Base-by-base conservation (phyloP, 2,329 filamentous ascomycete species). In the Alternaria atra region DNA sequence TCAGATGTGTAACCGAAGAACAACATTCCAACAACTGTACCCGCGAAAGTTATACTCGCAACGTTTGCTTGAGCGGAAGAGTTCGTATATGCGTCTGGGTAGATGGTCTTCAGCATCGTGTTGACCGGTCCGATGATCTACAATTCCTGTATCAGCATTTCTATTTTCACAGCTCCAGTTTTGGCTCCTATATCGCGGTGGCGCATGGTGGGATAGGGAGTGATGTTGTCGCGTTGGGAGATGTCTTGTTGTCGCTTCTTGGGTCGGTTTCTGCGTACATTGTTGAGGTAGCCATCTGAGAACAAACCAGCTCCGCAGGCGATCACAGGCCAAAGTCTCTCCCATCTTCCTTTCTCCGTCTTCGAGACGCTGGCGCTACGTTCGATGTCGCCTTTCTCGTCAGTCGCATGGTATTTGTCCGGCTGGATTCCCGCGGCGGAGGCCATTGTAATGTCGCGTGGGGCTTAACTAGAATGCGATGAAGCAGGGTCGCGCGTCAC, bases 211-310 rank as follows among this genome's bases (percentile, higher is more conserved):
- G 58, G 32, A 32, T 8, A 12, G 12, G 7, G 8, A 20, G 2
- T 34, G 25, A 54, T 9, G 20, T 43, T 47, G 53, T 56, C 50
- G 64, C 61, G 23, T 47, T 42, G 58, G 66, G 29, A n/a, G 7
- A n/a, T n/a, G 3, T 34, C 12, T 23, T 54, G 42, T 58, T 40
- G 61, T 56, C 42, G 61, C 58, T 43, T 58, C 47, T 43, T 58
- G 42, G 55, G 37, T 50, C 52, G 46, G 13, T 34, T 37, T 37
- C 46, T 50, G 46, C 66, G 80, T 68, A 93, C 91, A 73, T 92
- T 93, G 80, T 97, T 96, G 75, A 97, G 87, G 78, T 97, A 97
- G 15, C 94, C 94, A 78, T 97, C 94, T 25, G 90, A 93, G 80
- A 97, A 97, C 2, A 97, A 84, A 72, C 94, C 94, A 52, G 93